phyloP scores from a whole-genome alignment of 768 basidiomycete species.

The Suillus tomentosus region DNA sequence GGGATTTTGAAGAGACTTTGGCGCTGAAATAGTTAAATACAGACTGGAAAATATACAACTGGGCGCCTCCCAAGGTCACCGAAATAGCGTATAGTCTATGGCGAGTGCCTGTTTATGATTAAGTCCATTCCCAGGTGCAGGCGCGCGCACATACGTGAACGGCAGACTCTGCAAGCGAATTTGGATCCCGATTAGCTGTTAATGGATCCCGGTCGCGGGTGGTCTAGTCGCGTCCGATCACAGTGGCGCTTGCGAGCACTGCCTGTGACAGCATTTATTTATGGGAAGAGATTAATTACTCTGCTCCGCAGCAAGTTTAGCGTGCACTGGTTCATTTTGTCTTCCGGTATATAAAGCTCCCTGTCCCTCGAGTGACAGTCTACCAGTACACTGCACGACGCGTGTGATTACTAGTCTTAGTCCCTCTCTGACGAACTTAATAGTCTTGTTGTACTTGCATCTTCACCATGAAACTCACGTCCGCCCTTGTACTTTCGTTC shows the following conservation, averaged over 20 bases:
- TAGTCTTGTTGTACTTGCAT: not conserved
- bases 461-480: conserved; percentile 19
- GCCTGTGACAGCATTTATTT: not conserved
- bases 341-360: not conserved
- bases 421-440: not conserved
- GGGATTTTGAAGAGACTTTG: conserved; percentile 9
- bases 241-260: not conserved
- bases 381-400: not conserved
- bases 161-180: not conserved
- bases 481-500: conserved; percentile 15
- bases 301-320: not conserved
- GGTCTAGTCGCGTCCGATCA: not conserved
- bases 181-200: not conserved
- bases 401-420: not conserved
- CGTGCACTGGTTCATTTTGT: too few relatives aligned
- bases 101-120: not conserved
- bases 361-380: not conserved
- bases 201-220: not conserved
- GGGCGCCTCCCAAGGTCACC: too few relatives aligned
- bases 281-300: not conserved
- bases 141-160: not conserved
- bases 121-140: not conserved
- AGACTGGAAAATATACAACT: not conserved
- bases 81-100: too few relatives aligned
- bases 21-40: not conserved